phyloP scores from a whole-genome alignment of 176 grass and related monocot species.

The Secale cereale region DNA sequence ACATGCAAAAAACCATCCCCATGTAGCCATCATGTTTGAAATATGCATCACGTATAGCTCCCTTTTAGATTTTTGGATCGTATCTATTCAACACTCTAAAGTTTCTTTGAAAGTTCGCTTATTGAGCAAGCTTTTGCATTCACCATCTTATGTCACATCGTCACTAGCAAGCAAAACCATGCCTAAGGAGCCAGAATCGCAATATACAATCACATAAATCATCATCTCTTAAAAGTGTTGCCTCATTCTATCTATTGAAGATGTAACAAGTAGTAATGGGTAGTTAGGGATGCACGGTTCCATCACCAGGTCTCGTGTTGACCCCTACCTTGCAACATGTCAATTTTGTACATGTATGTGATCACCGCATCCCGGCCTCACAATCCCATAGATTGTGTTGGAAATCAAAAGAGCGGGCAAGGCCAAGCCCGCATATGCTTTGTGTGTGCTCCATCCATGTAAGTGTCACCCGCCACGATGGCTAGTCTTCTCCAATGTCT shows the following conservation, averaged over 20 bases:
- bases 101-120: background rate
- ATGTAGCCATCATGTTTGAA: background rate
- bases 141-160: background rate
- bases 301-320: background rate
- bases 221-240: too few relatives aligned
- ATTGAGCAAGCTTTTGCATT: background rate
- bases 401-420: background rate
- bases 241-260: too few relatives aligned
- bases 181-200: too few relatives aligned
- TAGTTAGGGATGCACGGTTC: background rate
- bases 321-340: background rate
- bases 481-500: background rate
- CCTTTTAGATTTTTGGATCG: background rate
- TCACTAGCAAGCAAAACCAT: too few relatives aligned
- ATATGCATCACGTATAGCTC: background rate
- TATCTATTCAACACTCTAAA: background rate
- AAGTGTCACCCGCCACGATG: background rate
- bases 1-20: background rate
- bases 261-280: background rate
- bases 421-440: background rate
- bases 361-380: background rate
- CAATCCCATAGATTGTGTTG: background rate
- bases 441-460: background rate
- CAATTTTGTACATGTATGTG: background rate
- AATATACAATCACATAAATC: too few relatives aligned